A percentile compares a stretch with the other conserved stretches of the same genome.
These are phyloP conservation scores for Bryum argenteum DNA, from an alignment of 225 moss, liverwort and hornwort genomes.

Conservation along the genomic window DNA sequence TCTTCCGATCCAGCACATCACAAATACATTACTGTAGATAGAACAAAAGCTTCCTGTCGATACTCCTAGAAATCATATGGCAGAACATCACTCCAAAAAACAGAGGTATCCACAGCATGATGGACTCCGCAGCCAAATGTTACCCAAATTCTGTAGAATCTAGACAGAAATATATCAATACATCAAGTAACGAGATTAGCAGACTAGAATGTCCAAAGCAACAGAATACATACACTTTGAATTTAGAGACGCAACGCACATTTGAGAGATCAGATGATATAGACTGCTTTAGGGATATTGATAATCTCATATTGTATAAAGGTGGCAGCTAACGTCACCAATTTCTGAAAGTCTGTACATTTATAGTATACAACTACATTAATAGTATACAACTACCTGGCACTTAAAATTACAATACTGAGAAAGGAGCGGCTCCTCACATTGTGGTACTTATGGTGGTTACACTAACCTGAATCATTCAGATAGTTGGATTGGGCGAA, in stretches of 20 bases:
- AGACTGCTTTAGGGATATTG: constrained; percentile 18
- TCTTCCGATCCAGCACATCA: neutral
- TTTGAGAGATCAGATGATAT: neutral
- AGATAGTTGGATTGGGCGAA: constrained; percentile 18
- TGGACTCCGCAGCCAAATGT: neutral
- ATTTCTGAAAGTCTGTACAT: constrained; percentile 47
- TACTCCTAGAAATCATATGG: neutral
- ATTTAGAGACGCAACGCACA: neutral
- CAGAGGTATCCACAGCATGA: neutral
- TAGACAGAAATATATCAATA: neutral
- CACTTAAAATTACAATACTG: constrained; percentile 48
- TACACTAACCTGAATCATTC: constrained; percentile 33
- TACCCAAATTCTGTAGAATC: constrained; percentile 18
- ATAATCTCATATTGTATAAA: constrained; percentile 23
- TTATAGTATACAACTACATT: constrained; percentile 52
- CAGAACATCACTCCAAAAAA: constrained; percentile 8
- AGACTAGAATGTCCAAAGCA: neutral
- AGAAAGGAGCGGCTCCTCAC: constrained; percentile 28
- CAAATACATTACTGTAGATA: constrained; percentile 1
- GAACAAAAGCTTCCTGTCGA: constrained; percentile 1
- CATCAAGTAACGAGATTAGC: neutral
- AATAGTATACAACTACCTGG: constrained; percentile 47
- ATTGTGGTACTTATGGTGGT: constrained; percentile 17
- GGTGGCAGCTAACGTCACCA: constrained; percentile 27
- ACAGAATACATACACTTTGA: neutral